These are phyloP conservation scores for Coemansia javaensis DNA, from an alignment of 192 early-diverging fungal genomes.

Conservation along the genomic window DNA sequence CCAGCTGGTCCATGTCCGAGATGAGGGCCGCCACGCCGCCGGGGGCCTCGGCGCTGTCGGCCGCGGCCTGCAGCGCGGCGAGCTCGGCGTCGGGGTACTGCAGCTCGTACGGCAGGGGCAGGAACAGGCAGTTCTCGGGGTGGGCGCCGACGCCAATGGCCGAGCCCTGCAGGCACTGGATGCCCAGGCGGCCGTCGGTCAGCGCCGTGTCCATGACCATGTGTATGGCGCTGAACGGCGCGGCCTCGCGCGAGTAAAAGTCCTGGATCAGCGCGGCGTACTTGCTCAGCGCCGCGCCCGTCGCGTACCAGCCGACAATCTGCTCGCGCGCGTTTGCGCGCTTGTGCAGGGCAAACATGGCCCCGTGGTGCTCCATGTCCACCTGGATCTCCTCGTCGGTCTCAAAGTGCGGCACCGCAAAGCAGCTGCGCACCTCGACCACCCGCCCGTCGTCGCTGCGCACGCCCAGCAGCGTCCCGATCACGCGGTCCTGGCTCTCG, in stretches of 20 bases:
- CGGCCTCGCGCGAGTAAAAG: conserved; percentile 73
- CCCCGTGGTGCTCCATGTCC: conserved; percentile 84
- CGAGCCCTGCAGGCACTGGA: conserved; percentile 70
- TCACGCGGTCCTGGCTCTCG: conserved; percentile 75
- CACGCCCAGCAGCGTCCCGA: conserved; percentile 87
- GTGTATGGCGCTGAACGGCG: conserved; percentile 70
- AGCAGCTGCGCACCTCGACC: conserved; percentile 85
- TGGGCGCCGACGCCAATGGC: conserved; percentile 67
- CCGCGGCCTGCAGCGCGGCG: conserved; percentile 56
- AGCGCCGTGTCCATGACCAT: conserved; percentile 83
- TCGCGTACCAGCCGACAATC: conserved; percentile 93
- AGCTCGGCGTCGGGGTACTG: conserved; percentile 90
- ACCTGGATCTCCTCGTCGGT: conserved; percentile 74
- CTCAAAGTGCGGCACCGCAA: conserved; percentile 76
- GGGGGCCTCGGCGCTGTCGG: conserved; percentile 35
- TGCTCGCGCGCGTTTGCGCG: conserved; percentile 83
- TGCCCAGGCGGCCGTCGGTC: conserved; percentile 61
- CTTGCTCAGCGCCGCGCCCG: conserved; percentile 61
- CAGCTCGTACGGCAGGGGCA: conserved; percentile 81
- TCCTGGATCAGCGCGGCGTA: conserved; percentile 72
- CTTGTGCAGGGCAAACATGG: conserved; percentile 85
- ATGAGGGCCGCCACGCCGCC: conserved; percentile 57
- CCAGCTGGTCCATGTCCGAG: conserved; percentile 90
- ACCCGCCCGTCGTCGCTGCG: conserved; percentile 82
- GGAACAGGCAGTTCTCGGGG: conserved; percentile 83